Conservation (phyloP, 1,139 yeast species). For the Kazachstania sp. region DNA sequence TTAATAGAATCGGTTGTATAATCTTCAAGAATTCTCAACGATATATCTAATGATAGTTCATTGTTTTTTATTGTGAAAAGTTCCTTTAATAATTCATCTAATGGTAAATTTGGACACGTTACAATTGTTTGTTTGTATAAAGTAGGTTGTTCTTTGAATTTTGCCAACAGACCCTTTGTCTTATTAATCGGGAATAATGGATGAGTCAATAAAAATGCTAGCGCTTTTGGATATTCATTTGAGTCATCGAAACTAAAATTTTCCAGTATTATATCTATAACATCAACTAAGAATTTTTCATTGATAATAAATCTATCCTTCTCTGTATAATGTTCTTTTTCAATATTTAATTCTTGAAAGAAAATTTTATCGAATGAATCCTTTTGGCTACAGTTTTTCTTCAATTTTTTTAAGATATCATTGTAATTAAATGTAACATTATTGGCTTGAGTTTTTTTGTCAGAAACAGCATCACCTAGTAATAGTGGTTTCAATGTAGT, state of each 20-base stretch:
- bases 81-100: slow-evolving; percentile 54
- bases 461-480: slow-evolving; percentile 10
- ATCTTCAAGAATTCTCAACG: slow-evolving; percentile 58
- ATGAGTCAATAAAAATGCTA: slow-evolving; percentile 73
- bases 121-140: slow-evolving; percentile 74
- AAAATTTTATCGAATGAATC: slow-evolving; percentile 28
- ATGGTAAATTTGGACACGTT: slow-evolving; percentile 62
- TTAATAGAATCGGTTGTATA: slow-evolving; percentile 33
- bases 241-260: slow-evolving; percentile 11
- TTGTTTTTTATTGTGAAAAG: slow-evolving; percentile 47
- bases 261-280: slow-evolving; percentile 41
- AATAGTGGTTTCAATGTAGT: slow-evolving; percentile 22
- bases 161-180: slow-evolving; percentile 46
- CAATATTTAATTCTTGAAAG: slow-evolving; percentile 27
- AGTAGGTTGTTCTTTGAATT: slow-evolving; percentile 43
- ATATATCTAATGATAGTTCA: slow-evolving; percentile 60
- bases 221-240: slow-evolving; percentile 44
- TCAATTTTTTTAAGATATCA: slow-evolving; percentile 20
- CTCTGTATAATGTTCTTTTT: slow-evolving; percentile 48
- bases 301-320: slow-evolving; percentile 58
- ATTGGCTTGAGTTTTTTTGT: slow-evolving; percentile 11
- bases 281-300: slow-evolving; percentile 43
- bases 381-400: slow-evolving; percentile 11
- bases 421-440: slow-evolving; percentile 23
- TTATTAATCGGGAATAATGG: slow-evolving; percentile 67